Conservation (phyloP, 2,329 filamentous ascomycete genomes). For the Biscogniauxia mediterranea region DNA sequence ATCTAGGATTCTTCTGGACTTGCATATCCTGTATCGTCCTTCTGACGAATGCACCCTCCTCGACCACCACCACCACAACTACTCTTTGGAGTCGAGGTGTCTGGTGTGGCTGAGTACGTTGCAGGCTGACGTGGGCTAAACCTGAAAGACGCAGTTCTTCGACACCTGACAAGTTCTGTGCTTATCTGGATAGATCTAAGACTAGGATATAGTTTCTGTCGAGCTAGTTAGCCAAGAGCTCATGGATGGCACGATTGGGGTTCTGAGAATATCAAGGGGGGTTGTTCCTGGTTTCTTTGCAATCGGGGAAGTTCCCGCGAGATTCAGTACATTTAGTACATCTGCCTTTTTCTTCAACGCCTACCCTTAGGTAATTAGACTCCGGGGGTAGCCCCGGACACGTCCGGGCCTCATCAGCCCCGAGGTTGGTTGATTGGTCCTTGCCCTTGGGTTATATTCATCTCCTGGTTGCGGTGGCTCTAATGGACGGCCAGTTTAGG, state of each 20-base stretch:
- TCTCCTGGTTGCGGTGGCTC: not conserved
- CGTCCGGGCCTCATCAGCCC: not conserved
- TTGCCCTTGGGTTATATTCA: not conserved
- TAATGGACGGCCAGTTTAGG: constrained; percentile 9
- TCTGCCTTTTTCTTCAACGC: not conserved
- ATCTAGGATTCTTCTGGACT: not conserved
- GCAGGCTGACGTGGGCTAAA: not conserved
- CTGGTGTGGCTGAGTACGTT: not conserved
- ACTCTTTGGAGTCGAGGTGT: not conserved
- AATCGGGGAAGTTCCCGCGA: not conserved
- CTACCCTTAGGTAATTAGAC: not conserved
- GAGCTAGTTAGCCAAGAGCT: not conserved
- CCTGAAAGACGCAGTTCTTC: not conserved
- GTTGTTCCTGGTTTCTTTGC: not conserved
- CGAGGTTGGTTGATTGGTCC: not conserved
- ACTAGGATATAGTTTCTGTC: not conserved
- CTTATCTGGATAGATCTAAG: not conserved
- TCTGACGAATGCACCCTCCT: not conserved
- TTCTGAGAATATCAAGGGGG: not conserved
- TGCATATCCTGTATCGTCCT: not conserved
- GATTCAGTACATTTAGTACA: not conserved
- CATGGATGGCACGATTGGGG: not conserved
- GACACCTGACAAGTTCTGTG: not conserved
- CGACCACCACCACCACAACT: not conserved
- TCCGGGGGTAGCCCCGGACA: not conserved